Evolutionary conservation across 2,329 filamentous ascomycete species (phyloP).

Genomic region (Nemania abortiva): DNA sequence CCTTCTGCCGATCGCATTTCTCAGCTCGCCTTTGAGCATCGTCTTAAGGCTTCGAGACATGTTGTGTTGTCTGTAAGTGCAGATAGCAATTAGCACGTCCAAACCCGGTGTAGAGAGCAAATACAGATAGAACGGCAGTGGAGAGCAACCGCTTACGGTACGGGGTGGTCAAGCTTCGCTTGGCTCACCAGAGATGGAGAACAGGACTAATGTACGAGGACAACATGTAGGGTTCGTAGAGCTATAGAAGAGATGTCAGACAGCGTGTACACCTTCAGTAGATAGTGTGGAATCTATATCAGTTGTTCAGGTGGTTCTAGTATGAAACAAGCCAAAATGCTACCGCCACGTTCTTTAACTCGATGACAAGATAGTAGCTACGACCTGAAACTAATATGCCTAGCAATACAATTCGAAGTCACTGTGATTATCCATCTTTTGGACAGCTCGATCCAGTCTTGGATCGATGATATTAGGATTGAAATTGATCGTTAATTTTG

Average conservation of each 20-base stretch:
- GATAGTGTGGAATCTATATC: no score
- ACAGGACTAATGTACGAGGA: not conserved
- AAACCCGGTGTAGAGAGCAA: not conserved
- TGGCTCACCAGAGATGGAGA: not conserved
- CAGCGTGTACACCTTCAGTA: not conserved
- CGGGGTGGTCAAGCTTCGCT: not conserved
- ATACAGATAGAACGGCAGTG: not conserved
- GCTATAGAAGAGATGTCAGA: not conserved
- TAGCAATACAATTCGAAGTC: no score
- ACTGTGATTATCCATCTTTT: no score
- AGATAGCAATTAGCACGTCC: not conserved
- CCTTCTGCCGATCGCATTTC: not conserved
- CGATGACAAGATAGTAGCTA: no score
- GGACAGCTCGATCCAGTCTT: no score
- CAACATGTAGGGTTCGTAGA: not conserved
- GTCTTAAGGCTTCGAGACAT: not conserved
- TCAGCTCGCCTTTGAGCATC: not conserved
- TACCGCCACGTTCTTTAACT: no score
- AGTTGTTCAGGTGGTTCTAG: no score
- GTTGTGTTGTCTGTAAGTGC: not conserved
- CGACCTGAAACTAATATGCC: no score
- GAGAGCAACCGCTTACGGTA: not conserved
- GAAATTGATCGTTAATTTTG: no score
- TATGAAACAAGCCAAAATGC: no score
- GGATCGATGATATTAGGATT: no score